Evolutionary conservation across 2,329 filamentous ascomycete genomes (phyloP), one percentile per base, ranked within the genome.

Genomic region (Pyricularia sp.): DNA sequence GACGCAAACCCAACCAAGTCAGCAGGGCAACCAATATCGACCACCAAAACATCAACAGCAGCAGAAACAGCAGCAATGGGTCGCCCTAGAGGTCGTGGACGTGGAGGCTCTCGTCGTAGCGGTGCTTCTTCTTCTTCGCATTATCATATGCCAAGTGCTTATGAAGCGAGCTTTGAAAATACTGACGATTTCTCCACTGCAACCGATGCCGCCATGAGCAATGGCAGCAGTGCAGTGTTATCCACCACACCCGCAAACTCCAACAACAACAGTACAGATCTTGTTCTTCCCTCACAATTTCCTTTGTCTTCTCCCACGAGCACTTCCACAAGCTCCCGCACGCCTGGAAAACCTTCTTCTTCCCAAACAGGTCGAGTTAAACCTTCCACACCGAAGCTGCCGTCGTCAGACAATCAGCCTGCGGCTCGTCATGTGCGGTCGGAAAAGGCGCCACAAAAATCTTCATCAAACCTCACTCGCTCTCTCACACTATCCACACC

Each of bases 401-500:
- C 33, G 31, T 67, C 50, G 63, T 50, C 59, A 61, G 65, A 63
- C 17, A 28, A 50, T 59, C 36, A 64, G 3, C 64, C 55, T 33
- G 25, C 59, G 20, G 55, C 58, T 7, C 55, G 65, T 25, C 61
- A 68, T 14, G n/a, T 68, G 68, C 70, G 70, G 33, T 26, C 71
- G 10, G 72, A 72, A 36, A 69, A 66, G 28, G 68, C 77, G 68
- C 73, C 74, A 67, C 79, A 75, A 72, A 79, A 78, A 73, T 72
- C 75, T 30, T 59, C 59, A 63, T 63, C 65, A 33, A 64, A 65
- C 66, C 74, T 79, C 66, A 76, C 79, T 61, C 76, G 77, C 69
- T 73, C 77, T n/a, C 76, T 78, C 68, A 77, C 78, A 70, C 78
- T 80, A 68, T 79, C 80, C 25, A 76, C 79, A 7, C 71, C 73